Base-by-base conservation (phyloP, 208 protist species). In the Leishmania gerbilli region DNA sequence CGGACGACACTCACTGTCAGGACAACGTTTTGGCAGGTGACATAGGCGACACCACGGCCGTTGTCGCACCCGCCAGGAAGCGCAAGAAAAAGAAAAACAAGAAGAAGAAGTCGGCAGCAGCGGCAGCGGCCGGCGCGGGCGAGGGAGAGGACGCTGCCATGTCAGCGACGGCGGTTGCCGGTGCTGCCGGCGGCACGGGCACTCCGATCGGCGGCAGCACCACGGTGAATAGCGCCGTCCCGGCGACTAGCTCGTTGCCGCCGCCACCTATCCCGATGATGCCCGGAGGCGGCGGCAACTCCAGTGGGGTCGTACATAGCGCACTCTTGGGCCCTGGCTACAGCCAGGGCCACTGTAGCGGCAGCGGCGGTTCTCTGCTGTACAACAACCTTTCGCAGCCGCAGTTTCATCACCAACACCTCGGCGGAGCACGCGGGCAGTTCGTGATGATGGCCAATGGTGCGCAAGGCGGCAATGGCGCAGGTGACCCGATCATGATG, bases 81-180 rank as follows among this genome's bases (percentile, higher is more conserved):
- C 71, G 71, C 24, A 89, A 89, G 37, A 89, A 89, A 51, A 89
- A 86, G 58, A 86, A 80, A 51, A 74, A 81, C 56, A 71, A 76
- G 37, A 85, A 86, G 34, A 81, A 88, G 34, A 74, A 76, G 60
- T 71, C 69, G 34, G 68, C 67, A 40, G 74, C 83, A 42, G 64
- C 79, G 19, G 7, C 27, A 19, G 56, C n/a, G 7, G 42, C 9
- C 17, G 62, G 13, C 13, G 40, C 76, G 17, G 40, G 24, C 31
- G 51, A 51, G 27, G 77, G 34, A 37, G 60, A 77, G 56, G 68
- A 56, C 17, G 37, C 34, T 31, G 53, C 24, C n/a, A 51, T 58
- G 13, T 19, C 80, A 8, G 47, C 55, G 19, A 40, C 37, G 21
- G 49, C 19, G 51, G 67, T 24, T 45, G 72, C 71, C 45, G 49